Evolutionary conservation across 768 basidiomycete species (phyloP).

Genomic region (Tricholoma terreum): DNA sequence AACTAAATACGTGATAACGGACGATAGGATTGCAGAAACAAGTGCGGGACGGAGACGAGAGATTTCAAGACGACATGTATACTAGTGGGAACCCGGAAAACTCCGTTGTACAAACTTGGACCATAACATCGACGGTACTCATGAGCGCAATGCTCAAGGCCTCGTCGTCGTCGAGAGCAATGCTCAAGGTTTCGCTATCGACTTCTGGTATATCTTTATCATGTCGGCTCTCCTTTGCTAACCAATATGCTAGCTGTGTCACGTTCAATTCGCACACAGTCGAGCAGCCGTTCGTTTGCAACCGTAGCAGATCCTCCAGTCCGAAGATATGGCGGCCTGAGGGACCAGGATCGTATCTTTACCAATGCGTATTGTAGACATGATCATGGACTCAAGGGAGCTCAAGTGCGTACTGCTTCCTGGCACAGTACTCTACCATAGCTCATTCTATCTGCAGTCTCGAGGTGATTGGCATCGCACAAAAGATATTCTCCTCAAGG

Average conservation of each 20-base stretch:
- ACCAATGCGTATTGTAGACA: constrained; percentile 87
- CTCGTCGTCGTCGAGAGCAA: constrained; percentile 33
- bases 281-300: constrained; percentile 51
- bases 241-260: constrained; percentile 19
- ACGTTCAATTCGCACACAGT: constrained; percentile 33
- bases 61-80: no score
- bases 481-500: constrained; percentile 93
- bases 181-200: constrained; percentile 29
- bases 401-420: constrained; percentile 52
- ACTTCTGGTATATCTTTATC: constrained; percentile 26
- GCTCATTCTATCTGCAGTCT: constrained; percentile 43
- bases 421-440: neutral
- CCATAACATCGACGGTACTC: constrained; percentile 23
- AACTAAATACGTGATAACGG: no score
- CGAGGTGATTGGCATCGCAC: constrained; percentile 99
- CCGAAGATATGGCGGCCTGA: constrained; percentile 87
- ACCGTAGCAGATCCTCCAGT: constrained; percentile 85
- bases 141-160: constrained; percentile 30
- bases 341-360: constrained; percentile 93
- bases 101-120: constrained; percentile 14
- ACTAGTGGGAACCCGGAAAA: constrained; percentile 22
- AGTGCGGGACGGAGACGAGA: no score
- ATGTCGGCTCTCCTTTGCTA: neutral
- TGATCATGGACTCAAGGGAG: constrained; percentile 93
- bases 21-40: no score